These are phyloP conservation scores for Puccinia hordei DNA, from an alignment of 1,284 basidiomycete genomes.

Conservation along the genomic window DNA sequence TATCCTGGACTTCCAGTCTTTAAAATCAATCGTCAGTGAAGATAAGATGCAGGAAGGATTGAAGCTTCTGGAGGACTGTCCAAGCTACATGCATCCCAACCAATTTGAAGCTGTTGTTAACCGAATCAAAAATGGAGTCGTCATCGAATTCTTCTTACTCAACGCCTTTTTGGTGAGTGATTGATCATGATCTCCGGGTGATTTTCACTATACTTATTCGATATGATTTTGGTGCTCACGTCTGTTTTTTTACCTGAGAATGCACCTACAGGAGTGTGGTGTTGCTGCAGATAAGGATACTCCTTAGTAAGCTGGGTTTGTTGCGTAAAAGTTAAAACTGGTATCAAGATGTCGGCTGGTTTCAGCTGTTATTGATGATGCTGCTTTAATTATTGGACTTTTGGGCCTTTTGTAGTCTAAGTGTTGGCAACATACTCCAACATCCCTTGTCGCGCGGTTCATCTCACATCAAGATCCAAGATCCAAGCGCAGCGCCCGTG, in stretches of 20 bases:
- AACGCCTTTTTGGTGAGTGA: constrained; percentile 34
- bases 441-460: constrained; percentile 50
- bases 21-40: constrained; percentile 4
- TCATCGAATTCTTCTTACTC: constrained; percentile 30
- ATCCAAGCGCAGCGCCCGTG: neutral
- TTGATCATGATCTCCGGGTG: too few relatives aligned
- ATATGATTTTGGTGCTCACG: neutral
- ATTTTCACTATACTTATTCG: too few relatives aligned
- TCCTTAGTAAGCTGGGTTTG: constrained; percentile 16
- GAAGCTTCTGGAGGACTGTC: constrained; percentile 7
- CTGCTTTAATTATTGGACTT: too few relatives aligned
- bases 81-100: neutral
- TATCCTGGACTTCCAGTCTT: constrained; percentile 33
- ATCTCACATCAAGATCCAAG: constrained; percentile 17
- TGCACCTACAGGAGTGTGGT: constrained; percentile 5
- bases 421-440: constrained; percentile 23
- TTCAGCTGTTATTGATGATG: neutral
- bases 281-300: neutral
- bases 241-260: neutral
- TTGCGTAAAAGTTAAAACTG: too few relatives aligned
- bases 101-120: constrained; percentile 15
- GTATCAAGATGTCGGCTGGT: too few relatives aligned
- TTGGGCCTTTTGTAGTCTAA: neutral
- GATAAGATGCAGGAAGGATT: constrained; percentile 32
- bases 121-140: constrained; percentile 13